phyloP scores from a whole-genome alignment of 2,329 filamentous ascomycete genomes.

The Ilyonectria destructans region DNA sequence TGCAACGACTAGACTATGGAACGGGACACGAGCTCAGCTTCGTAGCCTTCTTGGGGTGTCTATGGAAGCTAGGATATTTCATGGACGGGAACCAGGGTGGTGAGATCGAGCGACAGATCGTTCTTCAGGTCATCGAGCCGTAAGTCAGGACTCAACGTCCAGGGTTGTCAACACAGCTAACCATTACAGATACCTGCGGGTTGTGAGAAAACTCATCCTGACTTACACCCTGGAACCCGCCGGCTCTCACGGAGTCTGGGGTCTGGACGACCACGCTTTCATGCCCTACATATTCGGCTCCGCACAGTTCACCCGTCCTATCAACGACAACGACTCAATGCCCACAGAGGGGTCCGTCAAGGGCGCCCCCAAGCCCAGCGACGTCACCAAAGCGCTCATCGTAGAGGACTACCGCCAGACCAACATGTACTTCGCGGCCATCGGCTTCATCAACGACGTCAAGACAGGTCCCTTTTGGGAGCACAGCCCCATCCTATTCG shows the following conservation, averaged over 20 bases:
- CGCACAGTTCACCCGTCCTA: conserved; percentile 87
- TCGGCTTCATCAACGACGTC: conserved; percentile 98
- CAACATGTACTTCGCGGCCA: conserved; percentile 95
- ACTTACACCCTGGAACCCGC: conserved; percentile 96
- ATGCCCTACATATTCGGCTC: conserved; percentile 96
- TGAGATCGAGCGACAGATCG: conserved; percentile 83
- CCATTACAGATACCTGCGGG: conserved; percentile 77
- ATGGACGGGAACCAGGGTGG: conserved; percentile 66
- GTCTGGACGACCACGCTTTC: conserved; percentile 97
- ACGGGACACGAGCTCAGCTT: conserved; percentile 98
- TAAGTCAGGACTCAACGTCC: conserved; percentile 62
- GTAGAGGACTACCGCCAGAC: conserved; percentile 76
- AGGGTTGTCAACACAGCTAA: conserved; percentile 5
- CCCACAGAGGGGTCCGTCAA: conserved; percentile 85
- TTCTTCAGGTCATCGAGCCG: conserved; percentile 87
- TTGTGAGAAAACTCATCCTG: conserved; percentile 87
- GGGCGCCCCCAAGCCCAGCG: conserved; percentile 79
- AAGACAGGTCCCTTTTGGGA: conserved; percentile 98
- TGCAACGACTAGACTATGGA: conserved; percentile 93
- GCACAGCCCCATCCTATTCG: conserved; percentile 93
- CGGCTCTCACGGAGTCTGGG: conserved; percentile 97
- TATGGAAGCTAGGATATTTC: conserved; percentile 94
- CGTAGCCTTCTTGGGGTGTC: conserved; percentile 87
- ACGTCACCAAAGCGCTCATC: conserved; percentile 76
- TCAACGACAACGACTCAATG: conserved; percentile 74